Evolutionary conservation across 805 yeast genomes (phyloP).

Genomic region (Metschnikowia arizonensis): DNA sequence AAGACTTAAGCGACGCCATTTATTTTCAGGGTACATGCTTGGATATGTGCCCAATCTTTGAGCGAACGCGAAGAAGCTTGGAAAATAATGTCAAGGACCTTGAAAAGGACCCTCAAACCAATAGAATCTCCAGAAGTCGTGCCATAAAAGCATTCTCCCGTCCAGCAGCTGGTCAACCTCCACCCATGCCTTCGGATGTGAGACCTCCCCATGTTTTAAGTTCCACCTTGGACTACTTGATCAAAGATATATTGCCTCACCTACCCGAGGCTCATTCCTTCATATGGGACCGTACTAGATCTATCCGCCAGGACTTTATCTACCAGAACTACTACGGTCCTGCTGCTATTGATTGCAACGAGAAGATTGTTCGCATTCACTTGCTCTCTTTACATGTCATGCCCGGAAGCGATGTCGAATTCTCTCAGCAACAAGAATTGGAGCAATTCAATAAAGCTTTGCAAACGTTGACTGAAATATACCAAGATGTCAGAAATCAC

Average conservation of each 20-base stretch:
- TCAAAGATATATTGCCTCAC: slow-evolving; percentile 55
- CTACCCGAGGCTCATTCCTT: slow-evolving; percentile 87
- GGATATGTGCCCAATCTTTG: slow-evolving; percentile 95
- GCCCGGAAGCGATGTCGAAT: slow-evolving; percentile 69
- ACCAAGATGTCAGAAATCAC: slow-evolving; percentile 67
- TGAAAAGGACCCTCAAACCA: slow-evolving; percentile 59
- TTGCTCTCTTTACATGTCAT: slow-evolving; percentile 75
- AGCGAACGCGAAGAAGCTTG: slow-evolving; percentile 78
- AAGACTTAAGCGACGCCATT: slow-evolving; percentile 84
- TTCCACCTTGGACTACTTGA: slow-evolving; percentile 65
- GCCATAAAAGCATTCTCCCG: slow-evolving; percentile 93
- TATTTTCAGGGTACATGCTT: slow-evolving; percentile 80
- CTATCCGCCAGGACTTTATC: slow-evolving; percentile 94
- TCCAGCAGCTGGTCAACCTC: slow-evolving; percentile 98
- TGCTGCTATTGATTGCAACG: slow-evolving; percentile 91
- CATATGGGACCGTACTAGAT: slow-evolving; percentile 95
- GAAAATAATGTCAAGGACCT: slow-evolving; percentile 80
- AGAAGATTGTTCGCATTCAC: slow-evolving; percentile 85
- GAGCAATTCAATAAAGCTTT: slow-evolving; percentile 91
- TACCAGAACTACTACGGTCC: slow-evolving; percentile 92
- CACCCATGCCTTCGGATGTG: slow-evolving; percentile 95
- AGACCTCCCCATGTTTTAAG: slow-evolving; percentile 80
- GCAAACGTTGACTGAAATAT: slow-evolving; percentile 84
- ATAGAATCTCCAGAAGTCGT: slow-evolving; percentile 49
- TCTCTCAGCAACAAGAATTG: slow-evolving; percentile 90